Conservation (phyloP, 257 asterid species). For the Solanum commersonii region DNA sequence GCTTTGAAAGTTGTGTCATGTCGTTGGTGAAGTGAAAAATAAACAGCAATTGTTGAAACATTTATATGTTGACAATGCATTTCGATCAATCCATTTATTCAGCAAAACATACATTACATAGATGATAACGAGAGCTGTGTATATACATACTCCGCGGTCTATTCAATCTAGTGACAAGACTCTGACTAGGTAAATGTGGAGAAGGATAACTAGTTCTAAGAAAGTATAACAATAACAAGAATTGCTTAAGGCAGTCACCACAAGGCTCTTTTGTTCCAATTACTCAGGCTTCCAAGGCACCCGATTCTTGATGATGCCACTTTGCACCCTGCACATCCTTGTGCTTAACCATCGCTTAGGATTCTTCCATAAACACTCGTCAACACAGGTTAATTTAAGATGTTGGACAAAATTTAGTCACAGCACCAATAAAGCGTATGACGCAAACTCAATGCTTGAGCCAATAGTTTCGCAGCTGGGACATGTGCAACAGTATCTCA, state of each 20-base stretch:
- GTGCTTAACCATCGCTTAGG: background rate
- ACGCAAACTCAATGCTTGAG: slow-evolving; percentile 45
- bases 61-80: background rate
- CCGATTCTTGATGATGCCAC: background rate
- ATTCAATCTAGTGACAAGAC: background rate
- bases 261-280: background rate
- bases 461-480: slow-evolving; percentile 96
- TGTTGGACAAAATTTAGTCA: background rate
- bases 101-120: background rate
- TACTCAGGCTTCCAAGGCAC: background rate
- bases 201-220: background rate
- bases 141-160: background rate
- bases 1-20: slow-evolving; percentile 35
- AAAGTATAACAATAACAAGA: background rate
- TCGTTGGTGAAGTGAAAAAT: background rate
- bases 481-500: slow-evolving; percentile 85
- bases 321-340: background rate
- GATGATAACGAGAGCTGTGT: background rate
- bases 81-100: background rate
- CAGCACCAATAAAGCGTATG: background rate
- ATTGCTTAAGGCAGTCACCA: background rate
- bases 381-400: background rate
- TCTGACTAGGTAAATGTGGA: background rate
- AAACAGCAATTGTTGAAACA: background rate
- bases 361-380: background rate